phyloP scores from a whole-genome alignment of 2,329 filamentous ascomycete species.

The Xylaria arbuscula region DNA sequence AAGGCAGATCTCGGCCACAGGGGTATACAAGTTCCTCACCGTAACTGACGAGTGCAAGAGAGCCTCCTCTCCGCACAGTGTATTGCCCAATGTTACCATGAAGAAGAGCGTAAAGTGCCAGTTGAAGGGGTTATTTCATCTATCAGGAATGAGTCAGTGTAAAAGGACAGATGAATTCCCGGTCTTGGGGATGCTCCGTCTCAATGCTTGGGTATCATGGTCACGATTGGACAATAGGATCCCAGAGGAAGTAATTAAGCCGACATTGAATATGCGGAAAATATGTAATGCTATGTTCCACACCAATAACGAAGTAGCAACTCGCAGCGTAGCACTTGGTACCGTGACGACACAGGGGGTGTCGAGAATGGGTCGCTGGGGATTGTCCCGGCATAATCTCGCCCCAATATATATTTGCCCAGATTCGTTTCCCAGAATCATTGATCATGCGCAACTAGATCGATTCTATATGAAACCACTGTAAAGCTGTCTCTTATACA shows the following conservation, averaged over 20 bases:
- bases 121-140: constrained; percentile 22
- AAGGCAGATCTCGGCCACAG: not conserved
- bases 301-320: constrained; percentile 24
- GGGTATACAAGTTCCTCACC: constrained; percentile 13
- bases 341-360: constrained; percentile 21
- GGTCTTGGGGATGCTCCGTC: constrained; percentile 34
- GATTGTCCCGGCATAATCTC: constrained; percentile 26
- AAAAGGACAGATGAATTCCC: constrained; percentile 24
- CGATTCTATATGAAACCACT: not conserved
- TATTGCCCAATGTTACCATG: constrained; percentile 1
- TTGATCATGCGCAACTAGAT: constrained; percentile 1
- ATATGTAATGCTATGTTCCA: constrained; percentile 21
- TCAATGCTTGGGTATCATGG: constrained; percentile 13
- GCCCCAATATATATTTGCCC: constrained; percentile 11
- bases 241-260: constrained; percentile 23
- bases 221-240: constrained; percentile 23
- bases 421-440: constrained; percentile 4
- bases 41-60: constrained; percentile 8
- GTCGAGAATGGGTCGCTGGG: constrained; percentile 16
- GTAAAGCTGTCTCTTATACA: constrained; percentile 1
- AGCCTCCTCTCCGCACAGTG: constrained; percentile 5
- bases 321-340: constrained; percentile 9
- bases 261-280: constrained; percentile 28
- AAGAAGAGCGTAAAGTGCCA: constrained; percentile 1
- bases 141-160: constrained; percentile 14